phyloP scores from a whole-genome alignment of 768 basidiomycete genomes.

The Trichaptum fuscoviolaceum region DNA sequence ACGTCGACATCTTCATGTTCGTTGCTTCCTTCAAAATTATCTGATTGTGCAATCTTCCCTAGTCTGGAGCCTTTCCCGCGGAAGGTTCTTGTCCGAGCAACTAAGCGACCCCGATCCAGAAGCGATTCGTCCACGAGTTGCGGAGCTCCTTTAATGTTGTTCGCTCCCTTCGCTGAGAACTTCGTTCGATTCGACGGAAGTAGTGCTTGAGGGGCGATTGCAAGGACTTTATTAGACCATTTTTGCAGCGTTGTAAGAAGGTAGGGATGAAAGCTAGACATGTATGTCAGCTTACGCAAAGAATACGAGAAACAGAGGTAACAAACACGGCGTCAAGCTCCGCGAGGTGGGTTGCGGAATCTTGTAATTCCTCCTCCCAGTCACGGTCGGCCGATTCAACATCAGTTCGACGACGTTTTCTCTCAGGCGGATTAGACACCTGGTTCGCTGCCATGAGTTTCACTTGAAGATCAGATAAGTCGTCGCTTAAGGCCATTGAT shows the following conservation, averaged over 20 bases:
- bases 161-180: constrained; percentile 53
- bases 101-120: constrained; percentile 47
- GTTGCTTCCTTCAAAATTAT: constrained; percentile 29
- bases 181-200: constrained; percentile 65
- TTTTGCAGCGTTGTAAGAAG: constrained; percentile 78
- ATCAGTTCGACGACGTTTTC: constrained; percentile 50
- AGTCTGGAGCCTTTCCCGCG: constrained; percentile 45
- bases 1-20: constrained; percentile 40
- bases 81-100: constrained; percentile 58
- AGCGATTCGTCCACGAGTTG: constrained; percentile 77
- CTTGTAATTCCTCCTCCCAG: constrained; percentile 33
- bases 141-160: constrained; percentile 56
- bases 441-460: constrained; percentile 33
- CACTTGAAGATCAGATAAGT: constrained; percentile 42
- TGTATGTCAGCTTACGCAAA: constrained; percentile 6
- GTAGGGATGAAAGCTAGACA: constrained; percentile 55
- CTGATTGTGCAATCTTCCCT: constrained; percentile 27
- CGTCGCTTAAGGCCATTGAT: constrained; percentile 55
- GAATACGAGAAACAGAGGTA: background rate
- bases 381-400: constrained; percentile 23
- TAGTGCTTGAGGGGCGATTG: constrained; percentile 77
- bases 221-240: constrained; percentile 95
- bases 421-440: constrained; percentile 40
- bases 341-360: constrained; percentile 36
- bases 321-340: constrained; percentile 52